Conservation (phyloP, 345 rosid genomes). For the Gossypium stocksii region DNA sequence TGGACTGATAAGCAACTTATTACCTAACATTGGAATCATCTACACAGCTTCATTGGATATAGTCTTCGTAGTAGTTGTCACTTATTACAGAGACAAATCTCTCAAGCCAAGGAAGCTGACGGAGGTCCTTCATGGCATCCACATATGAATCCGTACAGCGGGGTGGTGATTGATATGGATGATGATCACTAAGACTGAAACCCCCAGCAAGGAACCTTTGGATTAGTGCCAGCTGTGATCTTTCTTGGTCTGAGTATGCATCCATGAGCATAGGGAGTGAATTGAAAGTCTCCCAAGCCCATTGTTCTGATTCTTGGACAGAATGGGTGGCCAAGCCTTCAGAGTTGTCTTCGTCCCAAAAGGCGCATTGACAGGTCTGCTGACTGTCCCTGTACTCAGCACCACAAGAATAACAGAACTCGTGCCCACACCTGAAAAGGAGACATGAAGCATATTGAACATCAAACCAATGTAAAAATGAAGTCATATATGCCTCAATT, state of each 20-base stretch:
- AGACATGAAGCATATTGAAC: constrained; percentile 11
- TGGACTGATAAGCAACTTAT: constrained; percentile 13
- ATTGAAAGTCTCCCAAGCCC: constrained; percentile 93
- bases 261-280: constrained; percentile 81
- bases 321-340: constrained; percentile 53
- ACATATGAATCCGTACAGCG: constrained; percentile 80
- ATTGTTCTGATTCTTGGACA: constrained; percentile 84
- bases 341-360: constrained; percentile 78
- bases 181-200: constrained; percentile 82
- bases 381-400: constrained; percentile 72
- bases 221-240: constrained; percentile 81
- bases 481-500: not conserved
- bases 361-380: constrained; percentile 82
- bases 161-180: constrained; percentile 84
- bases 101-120: constrained; percentile 98
- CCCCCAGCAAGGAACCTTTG: constrained; percentile 96
- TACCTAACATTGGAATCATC: constrained; percentile 15
- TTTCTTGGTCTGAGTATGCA: constrained; percentile 93
- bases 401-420: constrained; percentile 95
- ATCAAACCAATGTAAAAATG: not conserved
- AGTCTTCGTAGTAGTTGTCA: constrained; percentile 85
- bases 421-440: constrained; percentile 79
- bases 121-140: constrained; percentile 93
- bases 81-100: constrained; percentile 95
- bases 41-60: constrained; percentile 45